Base-by-base conservation (phyloP, 257 asterid genomes). In the Marsdenia floribunda region DNA sequence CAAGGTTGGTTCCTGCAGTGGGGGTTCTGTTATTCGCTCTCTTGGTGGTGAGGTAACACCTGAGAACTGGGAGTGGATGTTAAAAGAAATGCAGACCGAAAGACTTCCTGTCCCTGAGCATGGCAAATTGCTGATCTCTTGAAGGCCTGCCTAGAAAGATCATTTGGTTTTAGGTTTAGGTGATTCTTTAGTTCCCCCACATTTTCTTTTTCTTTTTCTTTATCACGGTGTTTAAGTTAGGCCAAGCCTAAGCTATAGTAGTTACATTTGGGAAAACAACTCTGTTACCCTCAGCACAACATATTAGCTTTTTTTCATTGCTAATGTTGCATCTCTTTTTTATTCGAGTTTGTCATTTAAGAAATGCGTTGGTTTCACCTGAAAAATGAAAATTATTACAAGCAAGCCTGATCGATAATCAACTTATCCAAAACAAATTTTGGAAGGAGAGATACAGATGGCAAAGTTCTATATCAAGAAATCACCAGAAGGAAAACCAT, bases 1-100 rank as follows among this genome's bases (percentile, higher is more conserved):
- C 66, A 84, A 85, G 81, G 75, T 91, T 0, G 99, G 99, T 7
- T 83, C 99, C 4, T 95, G 99, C 83, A 88, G 96, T 37, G 99
- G 99, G 42, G 99, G 97, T 2, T 90, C 98, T 2, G 98, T 95
- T 15, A 86, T 92, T 8, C 96, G 93, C 11, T 78, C 96, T 35
- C 93, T 95, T 0, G 99, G 99, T 16, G 98, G 98, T 3, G 98
- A 95, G 85, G 97, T 95, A 2, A 77, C 94, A 10, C 87, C 88
- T 13, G 96, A 87, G 73, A 95, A 89, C 79, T 92, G 97, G 99
- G 96, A 88, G 52, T 95, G 98, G 99, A 95, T 95, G 99, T 88
- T 87, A 73, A 85, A 86, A 76, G 96, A 92, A 78, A 76, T 95
- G 96, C 91, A 86, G 82, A 69, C 82, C 2, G 82, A 86, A 60